phyloP scores from a whole-genome alignment of 2,329 filamentous ascomycete genomes.

The Geosmithia putterillii region DNA sequence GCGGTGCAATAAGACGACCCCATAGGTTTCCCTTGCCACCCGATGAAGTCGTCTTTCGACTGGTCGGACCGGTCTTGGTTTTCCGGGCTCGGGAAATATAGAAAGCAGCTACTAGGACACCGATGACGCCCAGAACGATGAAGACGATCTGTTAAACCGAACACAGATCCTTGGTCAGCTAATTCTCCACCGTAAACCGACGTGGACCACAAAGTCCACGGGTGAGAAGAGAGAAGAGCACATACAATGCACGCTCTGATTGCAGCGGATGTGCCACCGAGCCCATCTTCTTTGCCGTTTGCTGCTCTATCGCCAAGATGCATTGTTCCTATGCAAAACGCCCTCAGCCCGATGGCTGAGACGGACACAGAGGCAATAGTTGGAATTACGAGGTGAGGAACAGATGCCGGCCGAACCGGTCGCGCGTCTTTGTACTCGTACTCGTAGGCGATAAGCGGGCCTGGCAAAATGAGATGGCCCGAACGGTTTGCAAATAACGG shows the following conservation, averaged over 20 bases:
- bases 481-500: not conserved
- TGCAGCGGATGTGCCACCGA: not conserved
- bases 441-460: not conserved
- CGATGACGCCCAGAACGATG: not conserved
- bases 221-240: not conserved
- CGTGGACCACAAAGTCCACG: no score
- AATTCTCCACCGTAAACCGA: not conserved
- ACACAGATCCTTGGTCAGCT: not conserved
- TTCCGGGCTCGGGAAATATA: not conserved
- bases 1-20: not conserved
- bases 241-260: not conserved
- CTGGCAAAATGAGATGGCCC: not conserved
- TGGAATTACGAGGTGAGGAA: not conserved
- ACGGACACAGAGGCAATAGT: not conserved
- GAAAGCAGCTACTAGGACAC: not conserved
- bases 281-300: not conserved
- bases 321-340: not conserved
- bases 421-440: no score
- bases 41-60: not conserved
- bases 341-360: not conserved
- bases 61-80: no score
- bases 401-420: not conserved
- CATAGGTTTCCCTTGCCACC: not conserved
- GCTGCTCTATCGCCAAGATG: not conserved
- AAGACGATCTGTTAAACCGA: not conserved